Conservation (phyloP, 1,139 yeast species). For the Geotrichum klebahnii region DNA sequence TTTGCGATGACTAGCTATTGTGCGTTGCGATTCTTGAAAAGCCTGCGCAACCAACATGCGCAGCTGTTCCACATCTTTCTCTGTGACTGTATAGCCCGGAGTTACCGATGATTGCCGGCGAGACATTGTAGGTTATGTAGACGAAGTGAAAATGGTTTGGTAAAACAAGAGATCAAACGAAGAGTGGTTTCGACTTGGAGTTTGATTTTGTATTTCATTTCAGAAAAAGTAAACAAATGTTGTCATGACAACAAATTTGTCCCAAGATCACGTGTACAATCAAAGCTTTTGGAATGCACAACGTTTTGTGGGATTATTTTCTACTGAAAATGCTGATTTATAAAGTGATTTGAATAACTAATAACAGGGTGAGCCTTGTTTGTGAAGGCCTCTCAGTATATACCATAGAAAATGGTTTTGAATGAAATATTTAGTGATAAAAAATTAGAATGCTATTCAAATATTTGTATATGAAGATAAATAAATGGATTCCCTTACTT, state of each 20-base stretch:
- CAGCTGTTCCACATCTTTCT: slow-evolving; percentile 27
- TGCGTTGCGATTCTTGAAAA: slow-evolving; percentile 75
- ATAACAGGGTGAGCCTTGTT: no score
- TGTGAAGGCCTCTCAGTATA: no score
- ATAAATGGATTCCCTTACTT: no score
- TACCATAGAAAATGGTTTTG: no score
- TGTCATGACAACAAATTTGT: background rate
- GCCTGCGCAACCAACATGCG: slow-evolving; percentile 50
- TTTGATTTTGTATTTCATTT: background rate
- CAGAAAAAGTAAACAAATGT: background rate
- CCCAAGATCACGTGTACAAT: background rate
- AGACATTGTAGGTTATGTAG: slow-evolving; percentile 2
- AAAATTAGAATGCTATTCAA: no score
- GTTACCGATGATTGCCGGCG: slow-evolving; percentile 18
- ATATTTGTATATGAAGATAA: no score
- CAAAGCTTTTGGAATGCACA: background rate
- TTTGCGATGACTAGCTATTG: slow-evolving; percentile 73
- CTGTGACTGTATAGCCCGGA: slow-evolving; percentile 18
- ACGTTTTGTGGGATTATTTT: background rate
- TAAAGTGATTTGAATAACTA: background rate
- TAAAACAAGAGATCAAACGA: background rate
- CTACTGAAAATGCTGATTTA: background rate
- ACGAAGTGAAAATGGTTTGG: background rate
- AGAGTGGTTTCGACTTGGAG: background rate
- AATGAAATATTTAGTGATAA: no score